A percentile compares a stretch with the other conserved stretches of the same genome.
phyloP scores from a whole-genome alignment of 768 basidiomycete species.

The Agaricus blazei region DNA sequence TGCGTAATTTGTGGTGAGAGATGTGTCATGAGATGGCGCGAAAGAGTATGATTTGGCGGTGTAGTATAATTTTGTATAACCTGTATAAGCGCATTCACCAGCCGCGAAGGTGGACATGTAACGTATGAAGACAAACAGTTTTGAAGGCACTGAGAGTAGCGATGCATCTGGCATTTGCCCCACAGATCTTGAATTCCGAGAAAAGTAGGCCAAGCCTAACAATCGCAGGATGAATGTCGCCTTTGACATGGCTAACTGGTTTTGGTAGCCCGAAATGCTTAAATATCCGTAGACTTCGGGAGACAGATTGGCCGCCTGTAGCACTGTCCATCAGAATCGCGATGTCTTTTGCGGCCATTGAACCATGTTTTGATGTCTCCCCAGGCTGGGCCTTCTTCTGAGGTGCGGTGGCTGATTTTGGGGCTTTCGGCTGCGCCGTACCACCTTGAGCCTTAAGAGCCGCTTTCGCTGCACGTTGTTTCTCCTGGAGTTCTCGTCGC shows the following conservation, averaged over 20 bases:
- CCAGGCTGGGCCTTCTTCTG: slow-evolving; percentile 27
- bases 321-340: slow-evolving; percentile 23
- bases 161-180: slow-evolving; percentile 94
- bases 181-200: slow-evolving; percentile 86
- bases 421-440: slow-evolving; percentile 17
- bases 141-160: slow-evolving; percentile 90
- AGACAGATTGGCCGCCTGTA: slow-evolving; percentile 35
- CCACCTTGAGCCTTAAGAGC: slow-evolving; percentile 31
- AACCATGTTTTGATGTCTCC: slow-evolving; percentile 21
- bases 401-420: slow-evolving; percentile 23
- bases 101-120: slow-evolving; percentile 8
- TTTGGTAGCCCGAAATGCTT: slow-evolving; percentile 83
- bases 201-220: slow-evolving; percentile 85
- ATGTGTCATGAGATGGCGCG: slow-evolving; percentile 87
- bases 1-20: slow-evolving; percentile 91
- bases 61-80: slow-evolving; percentile 90
- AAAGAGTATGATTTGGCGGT: slow-evolving; percentile 80
- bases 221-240: slow-evolving; percentile 88
- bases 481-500: slow-evolving; percentile 73
- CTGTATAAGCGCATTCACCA: slow-evolving; percentile 31
- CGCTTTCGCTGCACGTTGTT: slow-evolving; percentile 73
- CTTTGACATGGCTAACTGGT: slow-evolving; percentile 53
- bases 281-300: slow-evolving; percentile 75
- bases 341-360: slow-evolving; percentile 23
- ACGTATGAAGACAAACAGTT: slow-evolving; percentile 49